Conservation (phyloP, 1,284 basidiomycete species). For the Rhodofomes roseus region DNA sequence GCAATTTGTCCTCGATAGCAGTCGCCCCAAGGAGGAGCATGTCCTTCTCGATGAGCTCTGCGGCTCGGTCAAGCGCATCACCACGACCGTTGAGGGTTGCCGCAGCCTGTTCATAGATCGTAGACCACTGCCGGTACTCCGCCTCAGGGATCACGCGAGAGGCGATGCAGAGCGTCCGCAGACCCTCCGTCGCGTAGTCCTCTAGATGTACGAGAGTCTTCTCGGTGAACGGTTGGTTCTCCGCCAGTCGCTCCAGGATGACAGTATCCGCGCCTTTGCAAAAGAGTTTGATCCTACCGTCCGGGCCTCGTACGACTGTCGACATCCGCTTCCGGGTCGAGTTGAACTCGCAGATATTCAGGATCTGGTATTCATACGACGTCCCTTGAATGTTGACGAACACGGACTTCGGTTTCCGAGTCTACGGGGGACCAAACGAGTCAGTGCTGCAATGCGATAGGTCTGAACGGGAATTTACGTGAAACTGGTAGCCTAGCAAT, state of each 20-base stretch:
- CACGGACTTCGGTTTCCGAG: conserved; percentile 92
- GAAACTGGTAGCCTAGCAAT: conserved; percentile 89
- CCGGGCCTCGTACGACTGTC: conserved; percentile 83
- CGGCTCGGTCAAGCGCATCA: conserved; percentile 92
- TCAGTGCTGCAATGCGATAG: conserved; percentile 1
- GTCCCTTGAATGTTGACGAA: conserved; percentile 81
- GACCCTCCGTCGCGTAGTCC: conserved; percentile 96
- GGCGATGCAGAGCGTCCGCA: conserved; percentile 95
- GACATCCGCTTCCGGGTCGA: conserved; percentile 98
- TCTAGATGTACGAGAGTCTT: conserved; percentile 89
- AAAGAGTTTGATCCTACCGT: conserved; percentile 92
- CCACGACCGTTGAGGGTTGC: conserved; percentile 89
- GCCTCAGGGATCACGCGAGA: conserved; percentile 88
- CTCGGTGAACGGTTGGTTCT: conserved; percentile 83
- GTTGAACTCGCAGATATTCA: conserved; percentile 99
- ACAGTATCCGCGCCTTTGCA: conserved; percentile 99
- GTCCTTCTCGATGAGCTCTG: conserved; percentile 95
- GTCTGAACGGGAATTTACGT: conserved; percentile 48
- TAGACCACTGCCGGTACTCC: conserved; percentile 89
- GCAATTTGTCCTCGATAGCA: conserved; percentile 97
- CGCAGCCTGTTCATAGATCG: conserved; percentile 89
- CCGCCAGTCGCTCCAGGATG: conserved; percentile 83
- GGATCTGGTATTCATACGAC: conserved; percentile 81
- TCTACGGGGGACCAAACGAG: conserved; percentile 45
- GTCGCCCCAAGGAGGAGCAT: conserved; percentile 93